These are phyloP conservation scores for Marasmius tenuissimus DNA, from an alignment of 1,284 basidiomycete species.

Conservation along the genomic window DNA sequence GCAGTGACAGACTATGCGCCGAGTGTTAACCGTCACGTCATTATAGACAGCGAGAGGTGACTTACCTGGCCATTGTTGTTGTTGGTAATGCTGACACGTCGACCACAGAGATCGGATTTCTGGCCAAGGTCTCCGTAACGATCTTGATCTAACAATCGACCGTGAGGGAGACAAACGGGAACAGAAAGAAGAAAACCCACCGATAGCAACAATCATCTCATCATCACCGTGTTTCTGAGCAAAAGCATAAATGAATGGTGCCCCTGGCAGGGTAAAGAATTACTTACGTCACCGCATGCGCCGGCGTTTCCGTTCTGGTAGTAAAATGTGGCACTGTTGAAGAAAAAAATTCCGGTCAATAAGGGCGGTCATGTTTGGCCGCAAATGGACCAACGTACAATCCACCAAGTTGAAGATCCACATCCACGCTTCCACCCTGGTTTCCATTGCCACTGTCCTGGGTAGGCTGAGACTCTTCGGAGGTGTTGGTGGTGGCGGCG, in stretches of 20 bases:
- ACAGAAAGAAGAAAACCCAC: conserved; percentile 31
- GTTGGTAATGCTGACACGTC: conserved; percentile 67
- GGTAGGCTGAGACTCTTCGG: conserved; percentile 4
- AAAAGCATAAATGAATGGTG: neutral
- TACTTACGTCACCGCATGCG: conserved; percentile 62
- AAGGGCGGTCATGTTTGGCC: conserved; percentile 7
- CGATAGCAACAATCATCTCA: conserved; percentile 70
- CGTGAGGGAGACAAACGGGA: neutral
- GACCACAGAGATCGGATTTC: conserved; percentile 63
- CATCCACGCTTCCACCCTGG: conserved; percentile 1
- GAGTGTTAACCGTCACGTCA: neutral
- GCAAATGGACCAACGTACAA: conserved; percentile 40
- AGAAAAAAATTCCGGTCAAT: conserved; percentile 3
- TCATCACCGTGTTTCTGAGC: conserved; percentile 54
- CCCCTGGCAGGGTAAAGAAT: neutral
- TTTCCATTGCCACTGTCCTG: conserved; percentile 4
- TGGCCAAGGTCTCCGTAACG: conserved; percentile 52
- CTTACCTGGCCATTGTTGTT: conserved; percentile 47
- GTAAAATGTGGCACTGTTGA: conserved; percentile 68
- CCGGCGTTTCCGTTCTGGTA: conserved; percentile 69
- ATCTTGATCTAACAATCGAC: conserved; percentile 33
- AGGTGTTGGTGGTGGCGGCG: conserved; percentile 11
- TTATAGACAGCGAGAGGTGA: neutral
- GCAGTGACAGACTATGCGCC: conserved; percentile 49
- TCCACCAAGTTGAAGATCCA: conserved; percentile 35